Evolutionary conservation across 208 protist species (phyloP), one percentile per base, ranked within the genome.

Genomic region (Strigomonas culicis): DNA sequence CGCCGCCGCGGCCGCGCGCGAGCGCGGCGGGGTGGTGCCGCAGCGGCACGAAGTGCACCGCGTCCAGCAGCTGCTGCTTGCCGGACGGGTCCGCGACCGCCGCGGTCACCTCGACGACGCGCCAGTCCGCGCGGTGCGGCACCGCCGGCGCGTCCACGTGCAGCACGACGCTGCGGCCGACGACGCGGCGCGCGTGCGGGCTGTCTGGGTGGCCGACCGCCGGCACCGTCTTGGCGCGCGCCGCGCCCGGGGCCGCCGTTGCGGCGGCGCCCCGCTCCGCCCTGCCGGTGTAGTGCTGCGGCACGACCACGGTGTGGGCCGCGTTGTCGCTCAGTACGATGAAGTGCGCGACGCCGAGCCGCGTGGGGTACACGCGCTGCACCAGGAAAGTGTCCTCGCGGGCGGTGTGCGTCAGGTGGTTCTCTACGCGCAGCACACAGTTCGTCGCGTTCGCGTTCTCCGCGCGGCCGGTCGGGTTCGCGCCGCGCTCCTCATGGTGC

Each of bases 271-370:
- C 4, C 39, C 13, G 15, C 15, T 17, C 6, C 32, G 32, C 32
- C 3, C 32, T 10, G 10, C 39, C 15, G 39, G 11, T 19, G 39
- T 49, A 44, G 1, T 63, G 41, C 39, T 41, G 27, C 31, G 66
- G 22, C 7, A 68, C 39, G 24, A 58, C 74, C 46, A 79, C 53
- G 1, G 73, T 71, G 52, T 15, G 32, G 8, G 76, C 79, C 17
- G 75, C 74, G 63, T 90, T 90, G 21, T 83, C 72, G 59, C 83
- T 82, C n/a, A 92, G 66, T 39, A 92, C 66, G 2, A 72, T 68
- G 55, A 94, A 75, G 28, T 62, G 36, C 34, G 63, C 36, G 25
- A 53, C 56, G 15, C 70, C 50, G 27, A 82, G 50, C 31, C 52
- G 60, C 11, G 74, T 82, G 4, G 89, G 84, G 57, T 79, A 83